Percentiles rank a stretch among this genome's conserved stretches.
These are phyloP conservation scores for Arabidopsis hybrid DNA, from an alignment of 441 rosid genomes.

Conservation along the genomic window DNA sequence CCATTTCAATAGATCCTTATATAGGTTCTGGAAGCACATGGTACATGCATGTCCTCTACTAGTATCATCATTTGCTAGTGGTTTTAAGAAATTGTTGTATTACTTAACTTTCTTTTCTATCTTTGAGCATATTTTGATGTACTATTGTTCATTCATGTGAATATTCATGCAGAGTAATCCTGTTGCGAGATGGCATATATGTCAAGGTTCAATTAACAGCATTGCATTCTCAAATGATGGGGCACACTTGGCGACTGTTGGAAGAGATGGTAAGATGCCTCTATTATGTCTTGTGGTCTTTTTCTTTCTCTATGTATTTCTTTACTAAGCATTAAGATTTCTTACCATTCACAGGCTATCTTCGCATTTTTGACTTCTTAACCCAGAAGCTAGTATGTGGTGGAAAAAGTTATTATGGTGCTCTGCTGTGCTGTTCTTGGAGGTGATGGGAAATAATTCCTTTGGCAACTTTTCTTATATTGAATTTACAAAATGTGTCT, in stretches of 20 bases:
- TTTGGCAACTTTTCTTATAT: not conserved
- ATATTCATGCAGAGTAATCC: slow-evolving; percentile 86
- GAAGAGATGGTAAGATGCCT: slow-evolving; percentile 84
- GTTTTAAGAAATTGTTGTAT: slow-evolving; percentile 7
- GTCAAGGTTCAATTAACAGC: slow-evolving; percentile 93
- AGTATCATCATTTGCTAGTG: slow-evolving; percentile 16
- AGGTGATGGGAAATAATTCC: slow-evolving; percentile 55
- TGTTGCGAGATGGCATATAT: slow-evolving; percentile 96
- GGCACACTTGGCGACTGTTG: slow-evolving; percentile 85
- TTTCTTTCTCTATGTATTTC: slow-evolving; percentile 9
- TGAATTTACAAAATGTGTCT: not conserved
- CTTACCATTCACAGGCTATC: slow-evolving; percentile 57
- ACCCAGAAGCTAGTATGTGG: slow-evolving; percentile 92
- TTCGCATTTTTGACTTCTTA: slow-evolving; percentile 73
- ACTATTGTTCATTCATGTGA: not conserved
- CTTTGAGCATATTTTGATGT: slow-evolving; percentile 4
- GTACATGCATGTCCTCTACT: slow-evolving; percentile 14
- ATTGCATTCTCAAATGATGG: slow-evolving; percentile 90
- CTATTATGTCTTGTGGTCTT: slow-evolving; percentile 4
- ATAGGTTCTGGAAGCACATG: slow-evolving; percentile 11
- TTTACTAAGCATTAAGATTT: slow-evolving; percentile 36
- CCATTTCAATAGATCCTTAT: slow-evolving; percentile 20
- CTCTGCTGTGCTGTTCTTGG: slow-evolving; percentile 95
- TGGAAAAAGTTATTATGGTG: slow-evolving; percentile 96
- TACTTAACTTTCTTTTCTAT: slow-evolving; percentile 25